A percentile compares a stretch with the other conserved stretches of the same genome.
Evolutionary conservation across 1,284 basidiomycete species (phyloP).

Genomic region (Boletellus dicymbophilus): DNA sequence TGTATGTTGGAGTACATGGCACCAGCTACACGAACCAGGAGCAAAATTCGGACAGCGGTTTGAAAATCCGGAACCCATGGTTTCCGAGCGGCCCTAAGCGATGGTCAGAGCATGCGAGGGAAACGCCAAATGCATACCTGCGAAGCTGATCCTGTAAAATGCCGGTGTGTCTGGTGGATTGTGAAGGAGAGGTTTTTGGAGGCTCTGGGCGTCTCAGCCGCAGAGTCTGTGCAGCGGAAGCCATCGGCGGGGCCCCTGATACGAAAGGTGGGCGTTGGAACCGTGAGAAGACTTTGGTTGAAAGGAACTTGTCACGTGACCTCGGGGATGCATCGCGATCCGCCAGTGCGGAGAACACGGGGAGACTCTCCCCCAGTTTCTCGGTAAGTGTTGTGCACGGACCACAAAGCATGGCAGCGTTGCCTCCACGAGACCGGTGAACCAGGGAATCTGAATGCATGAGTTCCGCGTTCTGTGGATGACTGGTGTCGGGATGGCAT

Average conservation of each 20-base stretch:
- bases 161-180: slow-evolving; percentile 53
- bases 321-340: background rate
- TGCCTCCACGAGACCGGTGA: background rate
- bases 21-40: slow-evolving; percentile 81
- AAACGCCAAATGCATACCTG: slow-evolving; percentile 42
- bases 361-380: background rate
- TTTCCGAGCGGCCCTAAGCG: slow-evolving; percentile 57
- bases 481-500: background rate
- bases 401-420: background rate
- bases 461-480: background rate
- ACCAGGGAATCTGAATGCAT: background rate
- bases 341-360: background rate
- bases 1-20: slow-evolving; percentile 97
- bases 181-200: slow-evolving; percentile 32
- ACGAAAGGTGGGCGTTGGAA: no score
- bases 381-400: background rate
- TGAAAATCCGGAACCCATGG: slow-evolving; percentile 87
- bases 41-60: slow-evolving; percentile 79
- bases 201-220: slow-evolving; percentile 56
- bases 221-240: slow-evolving; percentile 48
- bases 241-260: slow-evolving; percentile 18
- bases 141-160: slow-evolving; percentile 78
- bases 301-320: slow-evolving; percentile 29
- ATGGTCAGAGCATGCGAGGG: slow-evolving; percentile 11
- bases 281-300: no score